Conservation (phyloP, 768 basidiomycete genomes). For the Psilocybe cyanescens region DNA sequence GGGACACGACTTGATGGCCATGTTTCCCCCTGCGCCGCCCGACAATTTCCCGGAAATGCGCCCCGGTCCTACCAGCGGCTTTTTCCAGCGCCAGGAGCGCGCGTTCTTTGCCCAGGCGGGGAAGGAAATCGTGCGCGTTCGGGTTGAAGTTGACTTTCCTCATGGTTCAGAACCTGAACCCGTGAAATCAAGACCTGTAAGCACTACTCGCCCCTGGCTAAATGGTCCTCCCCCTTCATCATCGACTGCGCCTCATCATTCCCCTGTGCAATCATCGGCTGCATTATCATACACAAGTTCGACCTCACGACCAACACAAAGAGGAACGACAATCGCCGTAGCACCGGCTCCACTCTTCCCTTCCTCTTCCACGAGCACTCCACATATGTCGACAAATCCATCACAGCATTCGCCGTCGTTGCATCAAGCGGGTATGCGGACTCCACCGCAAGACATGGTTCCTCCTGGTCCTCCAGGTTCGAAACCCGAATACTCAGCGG, state of each 20-base stretch:
- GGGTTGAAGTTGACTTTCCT: constrained; percentile 68
- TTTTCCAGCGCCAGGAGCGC: constrained; percentile 77
- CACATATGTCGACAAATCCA: constrained; percentile 22
- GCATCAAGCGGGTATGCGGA: constrained; percentile 43
- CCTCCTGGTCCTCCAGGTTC: constrained; percentile 34
- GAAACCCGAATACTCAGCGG: constrained; percentile 42
- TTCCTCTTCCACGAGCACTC: constrained; percentile 34
- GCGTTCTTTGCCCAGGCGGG: constrained; percentile 82
- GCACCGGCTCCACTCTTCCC: constrained; percentile 38
- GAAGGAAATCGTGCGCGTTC: constrained; percentile 75
- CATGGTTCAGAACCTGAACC: constrained; percentile 36
- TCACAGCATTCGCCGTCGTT: constrained; percentile 32
- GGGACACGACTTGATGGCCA: constrained; percentile 84
- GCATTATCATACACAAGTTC: constrained; percentile 39
- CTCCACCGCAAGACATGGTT: constrained; percentile 47
- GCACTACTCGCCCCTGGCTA: constrained; percentile 30
- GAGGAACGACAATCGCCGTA: constrained; percentile 33
- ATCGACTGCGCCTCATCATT: constrained; percentile 32
- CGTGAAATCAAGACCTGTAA: constrained; percentile 26
- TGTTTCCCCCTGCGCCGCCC: constrained; percentile 77
- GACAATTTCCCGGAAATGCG: constrained; percentile 57
- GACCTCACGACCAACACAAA: constrained; percentile 34
- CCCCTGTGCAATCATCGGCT: constrained; percentile 35
- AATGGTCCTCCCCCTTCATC: constrained; percentile 24
- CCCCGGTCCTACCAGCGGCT: constrained; percentile 70